Conservation (phyloP, 345 rosid genomes). For the Kernera saxatilis region DNA sequence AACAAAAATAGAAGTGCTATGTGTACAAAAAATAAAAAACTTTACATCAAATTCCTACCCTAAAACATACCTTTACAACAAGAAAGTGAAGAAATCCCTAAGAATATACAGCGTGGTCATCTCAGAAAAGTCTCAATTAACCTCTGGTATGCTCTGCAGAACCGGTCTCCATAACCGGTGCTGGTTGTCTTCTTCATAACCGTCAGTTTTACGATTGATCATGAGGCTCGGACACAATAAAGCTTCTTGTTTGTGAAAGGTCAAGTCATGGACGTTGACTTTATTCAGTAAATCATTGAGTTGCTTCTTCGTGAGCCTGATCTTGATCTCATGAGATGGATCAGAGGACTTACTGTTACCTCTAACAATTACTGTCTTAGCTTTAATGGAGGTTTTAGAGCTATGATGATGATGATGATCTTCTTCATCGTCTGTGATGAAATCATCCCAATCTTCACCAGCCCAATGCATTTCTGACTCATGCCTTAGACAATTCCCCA, state of each 20-base stretch:
- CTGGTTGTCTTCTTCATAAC: constrained; percentile 10
- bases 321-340: constrained; percentile 49
- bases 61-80: neutral
- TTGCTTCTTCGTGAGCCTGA: constrained; percentile 66
- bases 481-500: constrained; percentile 36
- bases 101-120: constrained; percentile 12
- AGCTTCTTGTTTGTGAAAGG: constrained; percentile 36
- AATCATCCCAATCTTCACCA: constrained; percentile 36
- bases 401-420: neutral
- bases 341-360: constrained; percentile 3
- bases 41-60: neutral
- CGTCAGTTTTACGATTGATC: neutral
- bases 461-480: constrained; percentile 36
- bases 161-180: constrained; percentile 58
- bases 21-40: neutral
- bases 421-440: neutral
- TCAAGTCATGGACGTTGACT: constrained; percentile 41
- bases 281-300: constrained; percentile 42
- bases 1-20: neutral
- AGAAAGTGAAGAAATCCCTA: neutral
- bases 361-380: neutral
- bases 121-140: constrained; percentile 17
- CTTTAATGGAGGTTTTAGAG: neutral
- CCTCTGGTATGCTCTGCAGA: constrained; percentile 75
- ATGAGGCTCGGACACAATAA: constrained; percentile 8